Conservation (phyloP, 192 early-diverging fungal genomes). For the Entrophospora sp. region DNA sequence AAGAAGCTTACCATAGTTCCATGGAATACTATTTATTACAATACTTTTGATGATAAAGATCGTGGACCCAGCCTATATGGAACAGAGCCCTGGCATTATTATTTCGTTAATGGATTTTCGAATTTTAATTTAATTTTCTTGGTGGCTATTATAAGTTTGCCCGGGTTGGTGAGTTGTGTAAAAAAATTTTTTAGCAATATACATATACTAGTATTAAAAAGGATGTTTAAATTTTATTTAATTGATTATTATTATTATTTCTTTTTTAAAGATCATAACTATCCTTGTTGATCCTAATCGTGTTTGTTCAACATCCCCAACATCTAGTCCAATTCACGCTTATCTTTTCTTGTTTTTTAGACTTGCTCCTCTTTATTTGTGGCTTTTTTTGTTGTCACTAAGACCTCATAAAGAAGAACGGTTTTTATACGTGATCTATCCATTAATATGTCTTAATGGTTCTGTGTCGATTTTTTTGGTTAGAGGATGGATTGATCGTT, state of each 20-base stretch:
- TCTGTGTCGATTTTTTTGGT: constrained; percentile 52
- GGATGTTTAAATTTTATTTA: no score
- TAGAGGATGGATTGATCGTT: constrained; percentile 35
- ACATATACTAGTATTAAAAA: no score
- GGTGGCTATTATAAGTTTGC: constrained; percentile 58
- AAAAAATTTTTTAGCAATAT: no score
- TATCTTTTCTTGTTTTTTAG: constrained; percentile 37
- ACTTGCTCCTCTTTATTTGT: constrained; percentile 63
- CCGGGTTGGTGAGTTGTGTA: constrained; percentile 56
- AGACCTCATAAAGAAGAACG: constrained; percentile 99
- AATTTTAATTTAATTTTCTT: constrained; percentile 84
- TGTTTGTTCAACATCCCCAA: constrained; percentile 24
- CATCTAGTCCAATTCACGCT: constrained; percentile 17
- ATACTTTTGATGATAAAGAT: constrained; percentile 64
- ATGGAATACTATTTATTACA: constrained; percentile 86
- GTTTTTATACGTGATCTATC: constrained; percentile 91
- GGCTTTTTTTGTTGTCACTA: constrained; percentile 65
- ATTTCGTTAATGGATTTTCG: constrained; percentile 78
- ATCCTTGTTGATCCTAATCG: constrained; percentile 33
- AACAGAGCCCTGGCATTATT: constrained; percentile 77
- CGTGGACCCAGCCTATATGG: constrained; percentile 74
- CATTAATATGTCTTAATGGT: constrained; percentile 73
- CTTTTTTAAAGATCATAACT: constrained; percentile 42
- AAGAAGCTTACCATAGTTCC: constrained; percentile 58
- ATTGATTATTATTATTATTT: no score